Evolutionary conservation across 441 rosid genomes (phyloP), one percentile per base, ranked within the genome.

Genomic region (Arabidopsis hybrid): DNA sequence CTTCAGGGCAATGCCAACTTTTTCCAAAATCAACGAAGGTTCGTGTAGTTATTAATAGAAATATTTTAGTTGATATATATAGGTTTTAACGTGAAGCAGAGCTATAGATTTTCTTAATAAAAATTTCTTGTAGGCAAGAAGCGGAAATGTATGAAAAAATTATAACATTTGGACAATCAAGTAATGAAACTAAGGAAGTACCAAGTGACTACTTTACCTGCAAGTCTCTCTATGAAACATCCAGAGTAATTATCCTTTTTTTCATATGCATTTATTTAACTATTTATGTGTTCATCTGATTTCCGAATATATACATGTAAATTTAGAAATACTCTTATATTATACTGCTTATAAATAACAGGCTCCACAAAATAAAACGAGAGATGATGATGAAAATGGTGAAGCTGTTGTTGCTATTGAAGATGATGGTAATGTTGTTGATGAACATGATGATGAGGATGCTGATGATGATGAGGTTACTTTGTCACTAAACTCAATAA

Each of bases 181-280:
- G 64, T 84, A 71, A 84, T 72, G 76, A 57, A 76, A 4, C n/a
- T 31, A 63, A 47, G 55, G 71, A 76, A 60, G 52, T 55, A 66
- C 12, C 65, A 74, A 64, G 70, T 40, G 77, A 51, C 66, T 38
- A 47, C 42, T 60, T 72, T 65, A 62, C 79, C 50, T 56, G 68
- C 65, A 52, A 60, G 29, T 55, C 42, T 62, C 81, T 65, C 59
- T 59, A 64, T 72, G 73, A 72, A 65, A 52, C 66, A 72, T 77
- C 78, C 69, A 67, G 51, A 77, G 40, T 70, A 72, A 69, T 70
- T 61, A 53, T 75, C 71, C 26, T 38, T 76, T 13, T 53, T 13
- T 9, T 21, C 26, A 21, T 17, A 46, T 59, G 38, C 72, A 38
- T 68, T 68, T 67, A 8, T 67, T 32, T 34, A 4, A 45, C 43